These are phyloP conservation scores for Mortierella hygrophila DNA, from an alignment of 192 early-diverging fungal species.

Conservation along the genomic window DNA sequence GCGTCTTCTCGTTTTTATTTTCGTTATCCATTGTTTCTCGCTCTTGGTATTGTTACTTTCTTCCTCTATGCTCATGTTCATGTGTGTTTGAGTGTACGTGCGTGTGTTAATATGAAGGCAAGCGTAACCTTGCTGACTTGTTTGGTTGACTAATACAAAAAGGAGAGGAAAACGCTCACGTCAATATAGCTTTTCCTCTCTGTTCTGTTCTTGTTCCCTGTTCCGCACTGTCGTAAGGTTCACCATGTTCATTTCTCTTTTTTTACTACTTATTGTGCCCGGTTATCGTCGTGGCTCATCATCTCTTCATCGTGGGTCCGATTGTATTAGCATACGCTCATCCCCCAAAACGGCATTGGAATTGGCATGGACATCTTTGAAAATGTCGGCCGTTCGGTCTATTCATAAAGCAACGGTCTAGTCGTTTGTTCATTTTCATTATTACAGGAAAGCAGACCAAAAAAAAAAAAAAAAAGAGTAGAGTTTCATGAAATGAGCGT, in stretches of 20 bases:
- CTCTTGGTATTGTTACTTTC: background rate
- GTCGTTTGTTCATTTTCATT: background rate
- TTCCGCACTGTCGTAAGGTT: too few species aligned
- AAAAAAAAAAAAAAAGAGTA: conserved; percentile 3
- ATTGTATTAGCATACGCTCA: too few species aligned
- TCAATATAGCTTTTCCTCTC: background rate
- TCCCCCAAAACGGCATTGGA: background rate
- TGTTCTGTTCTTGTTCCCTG: too few species aligned
- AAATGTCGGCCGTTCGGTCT: background rate
- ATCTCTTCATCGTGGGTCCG: too few species aligned
- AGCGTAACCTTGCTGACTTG: background rate
- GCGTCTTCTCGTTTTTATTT: background rate
- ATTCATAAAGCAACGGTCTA: background rate
- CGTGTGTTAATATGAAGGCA: background rate
- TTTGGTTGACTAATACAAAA: conserved; percentile 4
- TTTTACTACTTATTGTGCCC: background rate
- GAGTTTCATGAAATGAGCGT: conserved; percentile 51
- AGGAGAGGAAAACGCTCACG: background rate
- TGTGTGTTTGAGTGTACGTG: background rate
- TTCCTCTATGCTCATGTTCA: background rate
- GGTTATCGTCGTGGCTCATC: background rate
- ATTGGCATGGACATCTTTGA: background rate
- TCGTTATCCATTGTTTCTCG: background rate
- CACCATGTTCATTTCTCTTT: background rate
- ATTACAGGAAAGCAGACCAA: background rate